Evolutionary conservation across 2,329 filamentous ascomycete species (phyloP).

Genomic region (Thelonectria rubi): DNA sequence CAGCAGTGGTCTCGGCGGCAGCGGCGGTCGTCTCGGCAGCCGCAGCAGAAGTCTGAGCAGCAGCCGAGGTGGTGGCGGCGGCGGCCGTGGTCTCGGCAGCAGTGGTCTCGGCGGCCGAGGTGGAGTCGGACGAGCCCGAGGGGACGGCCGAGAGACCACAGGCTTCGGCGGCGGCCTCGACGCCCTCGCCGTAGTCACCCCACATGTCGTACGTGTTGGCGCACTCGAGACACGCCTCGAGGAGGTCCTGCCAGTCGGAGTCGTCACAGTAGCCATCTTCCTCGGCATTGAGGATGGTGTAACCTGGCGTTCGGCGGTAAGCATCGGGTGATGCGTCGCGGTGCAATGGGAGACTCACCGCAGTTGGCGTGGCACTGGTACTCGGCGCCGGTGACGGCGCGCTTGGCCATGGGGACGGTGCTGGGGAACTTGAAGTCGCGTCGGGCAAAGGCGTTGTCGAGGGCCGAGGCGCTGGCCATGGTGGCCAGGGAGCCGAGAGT

Average conservation of each 20-base stretch:
- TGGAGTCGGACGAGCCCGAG: conserved; percentile 20
- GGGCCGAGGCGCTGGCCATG: conserved; percentile 33
- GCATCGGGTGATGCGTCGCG: not conserved
- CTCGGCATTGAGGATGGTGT: conserved; percentile 41
- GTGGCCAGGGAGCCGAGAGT: conserved; percentile 44
- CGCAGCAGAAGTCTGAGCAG: conserved; percentile 2
- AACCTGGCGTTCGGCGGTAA: conserved; percentile 33
- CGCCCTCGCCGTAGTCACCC: conserved; percentile 52
- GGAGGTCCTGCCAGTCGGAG: conserved; percentile 51
- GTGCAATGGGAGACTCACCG: conserved; percentile 48
- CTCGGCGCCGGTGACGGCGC: conserved; percentile 51
- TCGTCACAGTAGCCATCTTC: conserved; percentile 45
- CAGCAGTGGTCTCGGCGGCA: conserved; percentile 15
- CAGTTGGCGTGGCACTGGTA: conserved; percentile 62
- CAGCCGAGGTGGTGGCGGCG: conserved; percentile 21
- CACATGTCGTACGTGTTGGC: conserved; percentile 55
- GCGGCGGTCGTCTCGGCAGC: conserved; percentile 8
- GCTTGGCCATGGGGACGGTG: conserved; percentile 49
- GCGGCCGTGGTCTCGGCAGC: conserved; percentile 11
- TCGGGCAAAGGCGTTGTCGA: conserved; percentile 26
- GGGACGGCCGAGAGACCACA: conserved; percentile 46
- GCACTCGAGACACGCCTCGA: conserved; percentile 56
- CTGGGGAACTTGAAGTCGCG: conserved; percentile 43
- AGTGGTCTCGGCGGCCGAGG: conserved; percentile 23
- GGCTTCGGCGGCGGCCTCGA: conserved; percentile 49